A percentile compares a stretch with the other conserved stretches of the same genome.
Evolutionary conservation across 768 basidiomycete species (phyloP).

Genomic region (Phaffia tasmanica): DNA sequence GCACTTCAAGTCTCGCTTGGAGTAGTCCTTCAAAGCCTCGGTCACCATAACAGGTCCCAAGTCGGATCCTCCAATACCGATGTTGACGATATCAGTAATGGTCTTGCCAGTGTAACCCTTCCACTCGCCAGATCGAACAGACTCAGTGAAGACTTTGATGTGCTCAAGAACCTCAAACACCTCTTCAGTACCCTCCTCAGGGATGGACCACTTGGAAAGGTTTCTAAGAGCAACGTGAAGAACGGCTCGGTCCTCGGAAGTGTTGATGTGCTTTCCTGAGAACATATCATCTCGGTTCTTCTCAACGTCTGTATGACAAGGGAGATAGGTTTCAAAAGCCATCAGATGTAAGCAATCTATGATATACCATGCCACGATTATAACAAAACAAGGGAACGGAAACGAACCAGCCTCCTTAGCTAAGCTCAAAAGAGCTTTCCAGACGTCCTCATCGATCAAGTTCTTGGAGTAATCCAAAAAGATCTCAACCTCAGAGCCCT

Average conservation of each 20-base stretch:
- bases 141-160: slow-evolving; percentile 79
- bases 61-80: slow-evolving; percentile 97
- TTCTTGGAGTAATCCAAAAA: slow-evolving; percentile 97
- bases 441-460: slow-evolving; percentile 74
- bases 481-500: slow-evolving; percentile 57
- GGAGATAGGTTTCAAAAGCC: background rate
- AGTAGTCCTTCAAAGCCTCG: slow-evolving; percentile 87
- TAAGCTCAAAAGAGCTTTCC: slow-evolving; percentile 63
- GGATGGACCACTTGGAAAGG: slow-evolving; percentile 59
- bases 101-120: slow-evolving; percentile 94
- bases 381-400: background rate
- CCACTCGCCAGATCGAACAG: slow-evolving; percentile 76
- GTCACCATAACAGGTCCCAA: slow-evolving; percentile 98
- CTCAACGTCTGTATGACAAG: slow-evolving; percentile 51
- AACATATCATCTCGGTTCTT: slow-evolving; percentile 83
- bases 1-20: slow-evolving; percentile 72
- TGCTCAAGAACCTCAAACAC: slow-evolving; percentile 74
- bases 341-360: background rate
- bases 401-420: slow-evolving; percentile 57
- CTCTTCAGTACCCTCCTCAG: slow-evolving; percentile 69
- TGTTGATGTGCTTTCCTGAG: slow-evolving; percentile 92
- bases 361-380: background rate
- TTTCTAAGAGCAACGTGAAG: slow-evolving; percentile 83
- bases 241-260: slow-evolving; percentile 92
- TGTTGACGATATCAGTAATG: slow-evolving; percentile 92